Evolutionary conservation across 2,329 filamentous ascomycete genomes (phyloP), one percentile per base, ranked within the genome.

Genomic region (Alternaria hordeiaustralica): DNA sequence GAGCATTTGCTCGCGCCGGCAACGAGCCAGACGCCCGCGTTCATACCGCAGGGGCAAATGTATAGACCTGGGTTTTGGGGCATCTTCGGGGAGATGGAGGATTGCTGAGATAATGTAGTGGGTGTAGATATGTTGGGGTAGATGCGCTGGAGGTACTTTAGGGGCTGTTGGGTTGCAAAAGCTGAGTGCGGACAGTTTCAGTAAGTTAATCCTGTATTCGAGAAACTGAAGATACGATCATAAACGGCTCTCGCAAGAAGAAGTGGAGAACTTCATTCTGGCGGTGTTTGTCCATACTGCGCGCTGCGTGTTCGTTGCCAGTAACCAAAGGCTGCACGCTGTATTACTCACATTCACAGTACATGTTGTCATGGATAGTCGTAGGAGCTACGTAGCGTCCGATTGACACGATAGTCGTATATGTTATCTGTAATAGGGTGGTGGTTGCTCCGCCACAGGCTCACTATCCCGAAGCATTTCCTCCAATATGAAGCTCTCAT

Each of bases 391-490:
- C 13, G 5, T 6, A 23, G n/a, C n/a, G 18, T 13, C 33, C 28
- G 28, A 33, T 33, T 1, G 2, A 13, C 12, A 13, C 33, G 15
- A 36, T 41, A n/a, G 6, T 3, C 9, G 15, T n/a, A 26, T 13
- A 18, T 59, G 1, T 2, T n/a, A 64, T 26, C 44, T 50, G 7
- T 51, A 23, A 57, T 65, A 65, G 9, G 63, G 49, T 5, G 63
- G 63, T 28, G 63, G 63, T 10, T 53, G 46, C 7, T 51, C 55
- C 8, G 26, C 25, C 33, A 20, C 30, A 44, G n/a, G 12, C 18
- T 51, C 43, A 25, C 15, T 44, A 10, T 43, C 33, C n/a, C 55
- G 21, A 23, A 65, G 45, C 59, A 56, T 36, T 5, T 53, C 55
- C 33, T 43, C 43, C 6, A 50, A 23, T 12, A 47, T 28, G 13